Base-by-base conservation (phyloP, 495 filamentous ascomycete genomes). In the Hyaloscypha bicolor region DNA sequence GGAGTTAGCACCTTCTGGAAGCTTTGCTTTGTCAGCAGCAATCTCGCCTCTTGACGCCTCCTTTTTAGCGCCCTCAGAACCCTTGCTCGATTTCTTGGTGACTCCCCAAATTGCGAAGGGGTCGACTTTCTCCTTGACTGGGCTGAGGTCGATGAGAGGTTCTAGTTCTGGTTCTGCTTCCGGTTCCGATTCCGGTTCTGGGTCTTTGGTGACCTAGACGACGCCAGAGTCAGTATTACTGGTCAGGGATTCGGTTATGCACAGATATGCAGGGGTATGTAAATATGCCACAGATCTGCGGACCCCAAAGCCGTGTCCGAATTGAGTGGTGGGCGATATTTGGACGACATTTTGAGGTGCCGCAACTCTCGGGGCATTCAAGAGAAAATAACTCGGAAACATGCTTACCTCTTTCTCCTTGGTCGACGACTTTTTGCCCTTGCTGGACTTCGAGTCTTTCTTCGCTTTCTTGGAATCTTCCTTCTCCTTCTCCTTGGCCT, bases 71-170 rank as follows among this genome's bases (percentile, higher is more conserved):
- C 48, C 62, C 71, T 70, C 64, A 59, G 66, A 55, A 70, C 63
- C 70, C 68, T 78, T 78, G 51, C 66, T 66, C 5, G 73, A 65
- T 58, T 78, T 78, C 60, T 77, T 80, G 19, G 71, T 72, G 11
- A 75, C 76, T 56, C 80, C 80, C 78, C 78, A 81, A 69, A 79
- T 78, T 63, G 71, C 75, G 73, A 79, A 81, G 22, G 59, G 63
- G 9, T 58, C 66, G 3, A 62, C 11, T 42, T 66, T 69, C 9
- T 63, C 62, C 21, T 66, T 51, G 39, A 33, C 22, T n/a, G 61
- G 48, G 33, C 42, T 59, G 42, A 69, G 57, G 55, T 73, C 71
- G 33, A 67, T 69, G 33, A 69, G 30, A 6, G 60, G 55, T 25
- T 68, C 65, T 22, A 31, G 14, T 6, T 73, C 71, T 19, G 59